Percentiles rank a stretch among this genome's conserved stretches.
These are phyloP conservation scores for Penicillium sp. DNA, from an alignment of 2,329 filamentous ascomycete species.

Conservation along the genomic window DNA sequence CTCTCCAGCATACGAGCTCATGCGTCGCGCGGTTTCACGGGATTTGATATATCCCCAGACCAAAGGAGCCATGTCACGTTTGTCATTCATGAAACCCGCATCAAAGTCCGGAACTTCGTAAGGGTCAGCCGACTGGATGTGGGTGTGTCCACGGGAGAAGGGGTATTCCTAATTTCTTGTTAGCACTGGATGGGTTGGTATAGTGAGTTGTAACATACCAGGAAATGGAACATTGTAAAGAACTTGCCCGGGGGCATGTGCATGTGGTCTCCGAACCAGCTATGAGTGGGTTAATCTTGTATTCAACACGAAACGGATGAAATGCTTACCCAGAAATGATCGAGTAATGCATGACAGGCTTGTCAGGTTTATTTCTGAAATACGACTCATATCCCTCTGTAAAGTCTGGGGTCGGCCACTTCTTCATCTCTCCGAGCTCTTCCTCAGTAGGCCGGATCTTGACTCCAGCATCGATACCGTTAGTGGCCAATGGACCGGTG, in stretches of 20 bases:
- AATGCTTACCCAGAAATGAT: constrained; percentile 61
- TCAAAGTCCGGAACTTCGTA: constrained; percentile 77
- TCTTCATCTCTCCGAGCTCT: constrained; percentile 67
- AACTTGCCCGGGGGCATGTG: constrained; percentile 71
- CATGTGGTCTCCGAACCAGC: constrained; percentile 51
- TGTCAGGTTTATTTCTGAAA: constrained; percentile 81
- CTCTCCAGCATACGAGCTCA: constrained; percentile 75
- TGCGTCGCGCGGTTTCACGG: constrained; percentile 73
- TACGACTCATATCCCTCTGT: constrained; percentile 70
- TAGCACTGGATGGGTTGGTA: neutral
- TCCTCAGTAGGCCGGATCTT: constrained; percentile 70
- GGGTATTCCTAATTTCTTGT: constrained; percentile 58
- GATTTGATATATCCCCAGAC: constrained; percentile 84
- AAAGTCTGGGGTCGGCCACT: constrained; percentile 73
- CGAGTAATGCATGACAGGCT: constrained; percentile 83
- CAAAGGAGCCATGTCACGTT: constrained; percentile 79
- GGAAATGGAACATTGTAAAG: constrained; percentile 81
- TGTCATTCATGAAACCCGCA: constrained; percentile 80
- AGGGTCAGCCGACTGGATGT: constrained; percentile 68
- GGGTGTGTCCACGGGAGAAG: constrained; percentile 69
- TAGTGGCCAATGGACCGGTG: constrained; percentile 73
- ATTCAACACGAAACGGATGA: neutral
- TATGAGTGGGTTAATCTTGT: constrained; percentile 14
- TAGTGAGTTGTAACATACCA: constrained; percentile 34
- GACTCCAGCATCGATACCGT: constrained; percentile 76